phyloP scores from a whole-genome alignment of 305 asterid species.

The Coffea humblotiana region DNA sequence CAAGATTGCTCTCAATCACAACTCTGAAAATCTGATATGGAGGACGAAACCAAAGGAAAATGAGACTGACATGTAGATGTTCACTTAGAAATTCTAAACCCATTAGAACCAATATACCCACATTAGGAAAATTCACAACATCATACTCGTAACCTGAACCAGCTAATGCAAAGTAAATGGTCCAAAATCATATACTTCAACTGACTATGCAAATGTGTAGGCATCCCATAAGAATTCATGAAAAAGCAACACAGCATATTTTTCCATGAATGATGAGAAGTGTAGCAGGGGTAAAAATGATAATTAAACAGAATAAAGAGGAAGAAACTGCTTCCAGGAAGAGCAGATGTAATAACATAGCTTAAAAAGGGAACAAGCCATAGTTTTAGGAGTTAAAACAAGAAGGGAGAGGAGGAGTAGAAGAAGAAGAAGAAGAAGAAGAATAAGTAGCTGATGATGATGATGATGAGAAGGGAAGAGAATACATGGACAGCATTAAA shows the following conservation, averaged over 20 bases:
- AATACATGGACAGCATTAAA: not conserved
- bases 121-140: not conserved
- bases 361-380: not conserved
- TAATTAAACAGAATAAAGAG: not conserved
- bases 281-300: not conserved
- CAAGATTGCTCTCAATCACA: not conserved
- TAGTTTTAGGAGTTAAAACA: not conserved
- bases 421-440: no score
- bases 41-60: not conserved
- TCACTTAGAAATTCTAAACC: not conserved
- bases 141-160: not conserved
- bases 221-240: not conserved
- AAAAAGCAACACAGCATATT: not conserved
- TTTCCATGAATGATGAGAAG: not conserved
- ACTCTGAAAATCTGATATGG: not conserved
- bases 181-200: not conserved
- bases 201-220: not conserved
- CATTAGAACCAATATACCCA: not conserved
- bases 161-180: not conserved
- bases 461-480: not conserved
- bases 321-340: not conserved
- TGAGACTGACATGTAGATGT: not conserved
- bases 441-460: not conserved
- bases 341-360: not conserved
- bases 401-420: not conserved